Evolutionary conservation across 176 grass and related monocot species (phyloP).

Genomic region (Raddia distichophylla): DNA sequence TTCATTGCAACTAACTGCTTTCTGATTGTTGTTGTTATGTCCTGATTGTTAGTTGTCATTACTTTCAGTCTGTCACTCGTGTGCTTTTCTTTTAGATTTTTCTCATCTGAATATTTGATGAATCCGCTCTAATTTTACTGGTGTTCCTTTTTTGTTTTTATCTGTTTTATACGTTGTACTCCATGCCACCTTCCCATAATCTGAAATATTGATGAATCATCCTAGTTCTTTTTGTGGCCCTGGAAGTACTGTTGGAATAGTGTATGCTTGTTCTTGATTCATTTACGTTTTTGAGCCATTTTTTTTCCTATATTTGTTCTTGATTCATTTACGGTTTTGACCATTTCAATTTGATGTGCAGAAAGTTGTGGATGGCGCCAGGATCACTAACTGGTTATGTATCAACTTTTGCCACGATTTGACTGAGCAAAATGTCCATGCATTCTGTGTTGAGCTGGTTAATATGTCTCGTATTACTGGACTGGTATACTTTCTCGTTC

Average conservation of each 20-base stretch:
- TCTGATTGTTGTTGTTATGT: too few species aligned
- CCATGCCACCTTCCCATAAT: not conserved
- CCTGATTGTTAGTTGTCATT: too few species aligned
- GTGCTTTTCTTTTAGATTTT: too few species aligned
- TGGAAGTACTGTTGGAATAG: not conserved
- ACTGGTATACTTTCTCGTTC: slow-evolving; percentile 31
- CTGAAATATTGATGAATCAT: not conserved
- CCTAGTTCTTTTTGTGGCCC: not conserved
- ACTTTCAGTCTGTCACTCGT: too few species aligned
- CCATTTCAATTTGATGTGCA: slow-evolving; percentile 30
- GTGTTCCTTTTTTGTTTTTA: not conserved
- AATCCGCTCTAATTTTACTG: not conserved
- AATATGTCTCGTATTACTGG: slow-evolving; percentile 15
- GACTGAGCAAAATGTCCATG: rapidly evolving
- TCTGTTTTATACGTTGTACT: not conserved
- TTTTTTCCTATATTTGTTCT: not conserved
- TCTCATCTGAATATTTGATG: too few species aligned
- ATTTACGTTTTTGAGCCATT: not conserved
- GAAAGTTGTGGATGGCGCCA: slow-evolving; percentile 47
- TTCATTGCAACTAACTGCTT: too few species aligned
- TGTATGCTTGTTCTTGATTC: not conserved
- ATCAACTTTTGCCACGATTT: slow-evolving; percentile 31
- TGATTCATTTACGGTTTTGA: not conserved
- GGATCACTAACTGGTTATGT: slow-evolving; percentile 29
- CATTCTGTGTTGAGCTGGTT: slow-evolving; percentile 15